A percentile compares a stretch with the other conserved stretches of the same genome.
Conservation (phyloP, 1,139 yeast genomes). For the Lodderomyces elongisporus region DNA sequence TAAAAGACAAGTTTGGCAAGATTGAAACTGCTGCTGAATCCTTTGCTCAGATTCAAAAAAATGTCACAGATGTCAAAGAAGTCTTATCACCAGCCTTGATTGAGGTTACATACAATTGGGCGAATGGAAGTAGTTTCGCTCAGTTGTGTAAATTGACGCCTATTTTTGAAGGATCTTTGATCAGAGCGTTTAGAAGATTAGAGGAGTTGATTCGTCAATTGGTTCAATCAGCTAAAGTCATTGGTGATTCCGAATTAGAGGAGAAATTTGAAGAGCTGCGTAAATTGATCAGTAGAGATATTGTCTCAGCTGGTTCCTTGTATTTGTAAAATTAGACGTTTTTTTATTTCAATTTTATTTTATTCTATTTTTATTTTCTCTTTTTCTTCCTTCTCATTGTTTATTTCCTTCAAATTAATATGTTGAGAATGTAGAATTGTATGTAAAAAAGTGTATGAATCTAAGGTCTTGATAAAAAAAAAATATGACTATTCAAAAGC, state of each 20-base stretch:
- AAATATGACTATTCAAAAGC: no score
- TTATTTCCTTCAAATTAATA: no score
- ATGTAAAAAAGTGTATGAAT: no score
- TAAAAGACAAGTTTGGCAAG: no score
- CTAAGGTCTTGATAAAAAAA: no score
- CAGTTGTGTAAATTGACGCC: conserved; percentile 98
- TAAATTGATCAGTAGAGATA: conserved; percentile 87
- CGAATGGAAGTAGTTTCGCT: conserved; percentile 91
- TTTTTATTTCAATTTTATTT: no score
- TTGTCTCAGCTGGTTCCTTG: conserved; percentile 93
- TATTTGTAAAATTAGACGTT: conserved; percentile 60
- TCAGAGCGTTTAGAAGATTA: conserved; percentile 86
- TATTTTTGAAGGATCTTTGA: conserved; percentile 94
- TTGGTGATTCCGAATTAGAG: conserved; percentile 82
- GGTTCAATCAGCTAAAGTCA: conserved; percentile 85
- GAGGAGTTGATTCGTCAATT: conserved; percentile 91
- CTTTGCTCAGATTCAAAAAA: conserved; percentile 86
- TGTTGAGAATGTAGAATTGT: no score
- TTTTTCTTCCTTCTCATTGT: no score
- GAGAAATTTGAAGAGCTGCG: conserved; percentile 85
- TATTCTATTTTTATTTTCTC: no score
- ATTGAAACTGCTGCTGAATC: conserved; percentile 88
- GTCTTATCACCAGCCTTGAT: conserved; percentile 86
- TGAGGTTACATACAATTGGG: conserved; percentile 98
- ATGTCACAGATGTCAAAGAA: conserved; percentile 88